phyloP scores from a whole-genome alignment of 2,329 filamentous ascomycete species.

The Phoma sp. region DNA sequence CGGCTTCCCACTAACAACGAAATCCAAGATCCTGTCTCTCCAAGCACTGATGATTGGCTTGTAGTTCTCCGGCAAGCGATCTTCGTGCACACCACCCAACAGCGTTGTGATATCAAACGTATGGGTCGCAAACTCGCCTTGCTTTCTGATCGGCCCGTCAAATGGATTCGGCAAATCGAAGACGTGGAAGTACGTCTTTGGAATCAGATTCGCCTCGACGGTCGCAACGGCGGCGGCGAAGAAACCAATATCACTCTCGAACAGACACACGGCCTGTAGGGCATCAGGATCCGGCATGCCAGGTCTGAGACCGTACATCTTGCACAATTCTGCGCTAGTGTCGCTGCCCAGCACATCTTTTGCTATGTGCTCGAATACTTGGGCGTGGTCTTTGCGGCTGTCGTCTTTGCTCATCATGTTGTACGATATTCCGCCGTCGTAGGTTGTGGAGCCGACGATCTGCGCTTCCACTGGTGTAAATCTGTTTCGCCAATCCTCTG shows the following conservation, averaged over 20 bases:
- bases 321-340: slow-evolving; percentile 1
- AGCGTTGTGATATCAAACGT: slow-evolving; percentile 27
- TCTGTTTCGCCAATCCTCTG: slow-evolving; percentile 2
- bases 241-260: slow-evolving; percentile 28
- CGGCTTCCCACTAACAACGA: slow-evolving; percentile 15
- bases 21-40: slow-evolving; percentile 21
- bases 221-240: slow-evolving; percentile 22
- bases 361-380: slow-evolving; percentile 4
- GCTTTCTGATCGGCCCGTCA: slow-evolving; percentile 16
- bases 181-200: slow-evolving; percentile 24
- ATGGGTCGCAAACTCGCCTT: slow-evolving; percentile 23
- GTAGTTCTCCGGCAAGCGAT: slow-evolving; percentile 16
- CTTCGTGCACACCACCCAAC: slow-evolving; percentile 23
- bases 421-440: slow-evolving; percentile 25
- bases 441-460: slow-evolving; percentile 23
- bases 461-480: slow-evolving; percentile 17
- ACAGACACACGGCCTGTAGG: slow-evolving; percentile 23
- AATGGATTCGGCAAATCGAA: slow-evolving; percentile 27
- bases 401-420: slow-evolving; percentile 24
- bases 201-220: slow-evolving; percentile 10
- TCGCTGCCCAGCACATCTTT: slow-evolving; percentile 8
- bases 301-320: slow-evolving; percentile 6
- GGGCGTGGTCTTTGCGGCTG: slow-evolving; percentile 12
- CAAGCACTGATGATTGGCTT: slow-evolving; percentile 10
- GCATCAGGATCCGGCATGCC: slow-evolving; percentile 10